These are phyloP conservation scores for Ophiostoma piceae DNA, from an alignment of 2,329 filamentous ascomycete genomes.

Conservation along the genomic window DNA sequence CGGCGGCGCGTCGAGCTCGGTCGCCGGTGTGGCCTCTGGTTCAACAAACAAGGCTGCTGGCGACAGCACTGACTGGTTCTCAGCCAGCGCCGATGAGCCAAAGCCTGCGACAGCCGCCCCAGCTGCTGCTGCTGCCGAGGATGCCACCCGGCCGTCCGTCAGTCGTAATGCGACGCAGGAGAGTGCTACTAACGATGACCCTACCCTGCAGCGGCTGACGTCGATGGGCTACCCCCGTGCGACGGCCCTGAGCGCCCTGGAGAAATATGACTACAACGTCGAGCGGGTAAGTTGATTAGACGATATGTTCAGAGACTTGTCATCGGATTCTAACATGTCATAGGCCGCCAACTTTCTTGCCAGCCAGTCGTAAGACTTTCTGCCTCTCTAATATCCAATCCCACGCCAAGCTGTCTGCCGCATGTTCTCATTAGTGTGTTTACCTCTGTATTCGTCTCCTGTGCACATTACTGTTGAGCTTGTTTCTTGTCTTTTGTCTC, in stretches of 20 bases:
- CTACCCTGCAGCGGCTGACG: constrained; percentile 82
- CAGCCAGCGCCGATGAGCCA: constrained; percentile 9
- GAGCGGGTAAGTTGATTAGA: constrained; percentile 65
- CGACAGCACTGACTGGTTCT: constrained; percentile 69
- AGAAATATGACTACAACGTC: constrained; percentile 94
- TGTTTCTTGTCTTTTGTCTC: background rate
- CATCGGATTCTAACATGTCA: constrained; percentile 13
- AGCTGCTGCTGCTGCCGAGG: constrained; percentile 28
- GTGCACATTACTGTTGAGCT: background rate
- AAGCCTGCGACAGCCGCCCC: constrained; percentile 31
- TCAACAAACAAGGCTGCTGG: constrained; percentile 27
- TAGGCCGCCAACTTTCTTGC: constrained; percentile 54
- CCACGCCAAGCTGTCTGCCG: background rate
- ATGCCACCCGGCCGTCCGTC: constrained; percentile 24
- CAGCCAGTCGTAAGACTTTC: constrained; percentile 44
- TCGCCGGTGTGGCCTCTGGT: constrained; percentile 18
- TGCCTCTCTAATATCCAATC: constrained; percentile 6
- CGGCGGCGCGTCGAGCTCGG: constrained; percentile 34
- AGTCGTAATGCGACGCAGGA: constrained; percentile 67
- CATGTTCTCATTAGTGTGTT: background rate
- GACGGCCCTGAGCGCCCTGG: constrained; percentile 71
- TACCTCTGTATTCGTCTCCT: background rate
- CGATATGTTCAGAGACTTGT: background rate
- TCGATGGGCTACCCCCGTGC: constrained; percentile 78
- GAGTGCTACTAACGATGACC: constrained; percentile 81